A percentile compares a stretch with the other conserved stretches of the same genome.
Evolutionary conservation across 352 stramenopile species (phyloP).

Genomic region (Blastocystis sp.): DNA sequence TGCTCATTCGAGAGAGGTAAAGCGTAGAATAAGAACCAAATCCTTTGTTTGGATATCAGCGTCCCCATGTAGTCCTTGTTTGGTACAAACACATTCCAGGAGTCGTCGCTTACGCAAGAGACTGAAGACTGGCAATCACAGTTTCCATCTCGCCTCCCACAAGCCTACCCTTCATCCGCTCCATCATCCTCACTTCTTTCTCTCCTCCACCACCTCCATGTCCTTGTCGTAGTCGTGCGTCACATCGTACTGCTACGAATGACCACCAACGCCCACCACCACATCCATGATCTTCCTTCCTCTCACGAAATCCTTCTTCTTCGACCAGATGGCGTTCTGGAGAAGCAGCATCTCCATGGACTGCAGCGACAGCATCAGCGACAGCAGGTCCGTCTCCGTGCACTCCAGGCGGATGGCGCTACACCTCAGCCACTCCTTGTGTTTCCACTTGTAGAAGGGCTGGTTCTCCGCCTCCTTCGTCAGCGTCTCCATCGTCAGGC

Average conservation of each 20-base stretch:
- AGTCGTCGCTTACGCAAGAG: neutral
- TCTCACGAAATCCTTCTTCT: conserved; percentile 54
- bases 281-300: conserved; percentile 33
- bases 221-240: conserved; percentile 34
- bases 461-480: conserved; percentile 6
- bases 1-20: neutral
- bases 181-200: neutral
- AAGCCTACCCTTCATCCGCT: conserved; percentile 11
- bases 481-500: neutral
- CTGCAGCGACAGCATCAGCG: conserved; percentile 34
- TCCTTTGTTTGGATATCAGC: neutral
- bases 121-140: neutral
- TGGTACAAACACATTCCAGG: neutral
- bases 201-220: conserved; percentile 51
- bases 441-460: neutral
- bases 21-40: neutral
- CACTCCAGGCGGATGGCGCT: neutral
- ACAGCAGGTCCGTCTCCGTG: neutral
- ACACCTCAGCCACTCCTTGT: neutral
- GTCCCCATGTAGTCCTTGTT: neutral
- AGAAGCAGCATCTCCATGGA: conserved; percentile 2
- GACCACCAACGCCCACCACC: neutral
- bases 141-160: neutral
- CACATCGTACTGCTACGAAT: conserved; percentile 16
- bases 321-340: conserved; percentile 8